phyloP scores from a whole-genome alignment of 257 asterid species.

The Jacaranda mimosifolia region DNA sequence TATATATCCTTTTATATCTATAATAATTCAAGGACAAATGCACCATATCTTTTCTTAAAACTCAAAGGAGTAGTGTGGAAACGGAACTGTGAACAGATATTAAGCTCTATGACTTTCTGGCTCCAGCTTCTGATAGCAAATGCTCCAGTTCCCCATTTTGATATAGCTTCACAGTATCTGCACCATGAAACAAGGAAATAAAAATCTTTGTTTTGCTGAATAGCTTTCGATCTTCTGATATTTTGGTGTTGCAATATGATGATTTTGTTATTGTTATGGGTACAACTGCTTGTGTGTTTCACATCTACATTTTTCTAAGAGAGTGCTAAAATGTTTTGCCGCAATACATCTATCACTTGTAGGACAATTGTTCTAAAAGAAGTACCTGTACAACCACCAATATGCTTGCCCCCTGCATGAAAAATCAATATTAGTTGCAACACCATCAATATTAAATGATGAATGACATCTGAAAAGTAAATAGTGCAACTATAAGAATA shows the following conservation, averaged over 20 bases:
- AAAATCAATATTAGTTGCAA: constrained; percentile 25
- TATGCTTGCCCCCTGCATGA: constrained; percentile 80
- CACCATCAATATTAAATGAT: no score
- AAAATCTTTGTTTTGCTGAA: neutral
- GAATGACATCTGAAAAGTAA: neutral
- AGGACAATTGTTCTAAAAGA: constrained; percentile 15
- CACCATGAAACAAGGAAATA: constrained; percentile 20
- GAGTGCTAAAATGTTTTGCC: no score
- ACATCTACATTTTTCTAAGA: no score
- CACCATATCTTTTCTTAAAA: neutral
- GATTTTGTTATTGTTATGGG: neutral
- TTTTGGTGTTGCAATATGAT: neutral
- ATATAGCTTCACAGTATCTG: constrained; percentile 73
- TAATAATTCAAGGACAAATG: neutral
- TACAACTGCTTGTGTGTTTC: no score
- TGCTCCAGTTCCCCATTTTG: constrained; percentile 70
- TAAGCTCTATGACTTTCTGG: constrained; percentile 47
- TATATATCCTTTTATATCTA: no score
- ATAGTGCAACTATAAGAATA: neutral
- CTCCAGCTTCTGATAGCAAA: constrained; percentile 64
- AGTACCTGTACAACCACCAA: constrained; percentile 95
- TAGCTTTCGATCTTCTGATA: neutral
- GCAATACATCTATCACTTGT: neutral
- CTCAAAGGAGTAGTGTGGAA: neutral
- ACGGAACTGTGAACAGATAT: neutral